Percentiles rank a stretch among this genome's conserved stretches.
phyloP scores from a whole-genome alignment of 768 basidiomycete genomes.

The Bullera alba region DNA sequence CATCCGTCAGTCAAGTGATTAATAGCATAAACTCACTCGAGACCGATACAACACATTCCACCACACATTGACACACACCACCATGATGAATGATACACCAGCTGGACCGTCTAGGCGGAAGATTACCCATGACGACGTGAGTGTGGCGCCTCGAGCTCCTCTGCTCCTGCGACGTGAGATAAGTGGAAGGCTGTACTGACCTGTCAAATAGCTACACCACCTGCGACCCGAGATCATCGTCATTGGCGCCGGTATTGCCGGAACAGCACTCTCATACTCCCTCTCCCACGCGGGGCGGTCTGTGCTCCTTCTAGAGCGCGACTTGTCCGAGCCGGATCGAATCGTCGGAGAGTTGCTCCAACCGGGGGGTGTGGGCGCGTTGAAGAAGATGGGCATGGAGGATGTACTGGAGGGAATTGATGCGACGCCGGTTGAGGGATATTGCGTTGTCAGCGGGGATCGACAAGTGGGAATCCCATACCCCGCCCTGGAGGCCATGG shows the following conservation, averaged over 20 bases:
- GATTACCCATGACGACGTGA: neutral
- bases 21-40: too few relatives aligned
- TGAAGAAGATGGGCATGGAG: constrained; percentile 70
- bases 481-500: constrained; percentile 49
- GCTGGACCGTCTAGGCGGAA: neutral
- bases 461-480: constrained; percentile 81
- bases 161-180: too few relatives aligned
- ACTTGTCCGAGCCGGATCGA: constrained; percentile 83
- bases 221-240: constrained; percentile 54
- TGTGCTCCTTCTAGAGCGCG: constrained; percentile 82
- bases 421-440: constrained; percentile 72
- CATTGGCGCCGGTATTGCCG: constrained; percentile 87
- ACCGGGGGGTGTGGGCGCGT: constrained; percentile 75
- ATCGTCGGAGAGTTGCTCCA: constrained; percentile 97
- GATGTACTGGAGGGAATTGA: constrained; percentile 78
- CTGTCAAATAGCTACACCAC: constrained; percentile 18
- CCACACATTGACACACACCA: too few relatives aligned
- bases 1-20: too few relatives aligned
- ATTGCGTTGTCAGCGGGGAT: constrained; percentile 62
- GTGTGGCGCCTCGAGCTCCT: too few relatives aligned
- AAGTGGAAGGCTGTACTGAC: too few relatives aligned
- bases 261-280: constrained; percentile 76
- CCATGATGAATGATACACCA: too few relatives aligned
- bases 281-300: constrained; percentile 66
- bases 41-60: too few relatives aligned